Percentiles rank a stretch among this genome's conserved stretches.
These are phyloP conservation scores for Carnegiea gigantea DNA, from an alignment of 179 eudicot species.

Conservation along the genomic window DNA sequence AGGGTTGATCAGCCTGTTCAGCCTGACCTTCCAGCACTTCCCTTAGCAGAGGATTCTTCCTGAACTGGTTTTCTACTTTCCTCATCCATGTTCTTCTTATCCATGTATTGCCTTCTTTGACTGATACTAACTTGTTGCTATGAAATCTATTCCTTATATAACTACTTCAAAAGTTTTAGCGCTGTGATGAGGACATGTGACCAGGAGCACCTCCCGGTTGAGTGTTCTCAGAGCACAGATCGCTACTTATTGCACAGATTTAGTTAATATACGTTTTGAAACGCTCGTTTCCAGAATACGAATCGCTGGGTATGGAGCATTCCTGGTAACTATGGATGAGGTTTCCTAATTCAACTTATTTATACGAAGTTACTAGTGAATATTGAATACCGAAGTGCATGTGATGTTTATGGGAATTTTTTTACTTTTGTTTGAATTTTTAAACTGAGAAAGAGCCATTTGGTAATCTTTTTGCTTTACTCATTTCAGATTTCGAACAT, in stretches of 20 bases:
- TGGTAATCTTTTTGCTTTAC: slow-evolving; percentile 4
- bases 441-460: not conserved
- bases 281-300: too few species aligned
- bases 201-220: too few species aligned
- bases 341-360: not conserved
- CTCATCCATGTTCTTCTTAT: not conserved
- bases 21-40: not conserved
- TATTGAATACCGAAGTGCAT: too few species aligned
- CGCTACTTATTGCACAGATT: too few species aligned
- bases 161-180: not conserved
- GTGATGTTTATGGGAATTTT: not conserved
- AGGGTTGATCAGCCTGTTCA: not conserved
- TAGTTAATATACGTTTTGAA: too few species aligned
- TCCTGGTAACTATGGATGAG: too few species aligned
- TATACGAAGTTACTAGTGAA: not conserved
- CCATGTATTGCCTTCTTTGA: not conserved
- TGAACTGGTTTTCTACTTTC: not conserved
- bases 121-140: not conserved
- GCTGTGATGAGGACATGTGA: not conserved
- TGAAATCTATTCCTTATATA: not conserved
- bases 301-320: too few species aligned
- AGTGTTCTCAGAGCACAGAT: too few species aligned
- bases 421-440: too few species aligned
- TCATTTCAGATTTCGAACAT: slow-evolving; percentile 76
- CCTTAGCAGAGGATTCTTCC: not conserved